Conservation (phyloP, 1,139 yeast species). For the Yamadazyma dushanensis region DNA sequence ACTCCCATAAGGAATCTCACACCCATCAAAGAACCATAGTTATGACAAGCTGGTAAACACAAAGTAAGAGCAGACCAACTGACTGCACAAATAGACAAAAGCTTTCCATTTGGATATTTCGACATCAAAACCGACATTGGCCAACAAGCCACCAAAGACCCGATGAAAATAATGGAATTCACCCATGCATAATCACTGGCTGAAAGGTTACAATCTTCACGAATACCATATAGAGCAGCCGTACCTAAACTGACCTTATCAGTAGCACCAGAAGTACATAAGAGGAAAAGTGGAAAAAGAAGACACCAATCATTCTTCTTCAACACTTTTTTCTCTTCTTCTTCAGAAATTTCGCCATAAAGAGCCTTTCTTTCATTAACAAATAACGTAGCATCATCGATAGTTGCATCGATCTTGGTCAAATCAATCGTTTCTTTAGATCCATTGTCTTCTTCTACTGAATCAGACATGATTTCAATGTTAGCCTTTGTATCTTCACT, state of each 20-base stretch:
- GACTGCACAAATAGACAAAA: slow-evolving; percentile 24
- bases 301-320: slow-evolving; percentile 36
- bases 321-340: slow-evolving; percentile 25
- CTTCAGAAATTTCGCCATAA: slow-evolving; percentile 20
- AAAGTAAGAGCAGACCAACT: slow-evolving; percentile 29
- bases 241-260: slow-evolving; percentile 43
- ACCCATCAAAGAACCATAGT: slow-evolving; percentile 31
- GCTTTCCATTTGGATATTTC: slow-evolving; percentile 29
- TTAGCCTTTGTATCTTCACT: background rate
- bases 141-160: slow-evolving; percentile 43
- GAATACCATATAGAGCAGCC: slow-evolving; percentile 46
- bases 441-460: background rate
- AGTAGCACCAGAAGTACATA: slow-evolving; percentile 41
- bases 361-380: slow-evolving; percentile 14
- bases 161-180: slow-evolving; percentile 46
- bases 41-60: slow-evolving; percentile 25
- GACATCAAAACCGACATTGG: slow-evolving; percentile 35
- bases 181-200: slow-evolving; percentile 51
- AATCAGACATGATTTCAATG: background rate
- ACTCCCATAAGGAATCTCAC: slow-evolving; percentile 37
- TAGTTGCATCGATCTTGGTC: background rate
- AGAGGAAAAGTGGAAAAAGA: slow-evolving; percentile 32
- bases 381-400: slow-evolving; percentile 19
- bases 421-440: background rate
- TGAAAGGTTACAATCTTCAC: slow-evolving; percentile 30